A percentile compares a stretch with the other conserved stretches of the same genome.
Evolutionary conservation across 2,329 filamentous ascomycete genomes (phyloP).

Genomic region (Truncatella angustata): DNA sequence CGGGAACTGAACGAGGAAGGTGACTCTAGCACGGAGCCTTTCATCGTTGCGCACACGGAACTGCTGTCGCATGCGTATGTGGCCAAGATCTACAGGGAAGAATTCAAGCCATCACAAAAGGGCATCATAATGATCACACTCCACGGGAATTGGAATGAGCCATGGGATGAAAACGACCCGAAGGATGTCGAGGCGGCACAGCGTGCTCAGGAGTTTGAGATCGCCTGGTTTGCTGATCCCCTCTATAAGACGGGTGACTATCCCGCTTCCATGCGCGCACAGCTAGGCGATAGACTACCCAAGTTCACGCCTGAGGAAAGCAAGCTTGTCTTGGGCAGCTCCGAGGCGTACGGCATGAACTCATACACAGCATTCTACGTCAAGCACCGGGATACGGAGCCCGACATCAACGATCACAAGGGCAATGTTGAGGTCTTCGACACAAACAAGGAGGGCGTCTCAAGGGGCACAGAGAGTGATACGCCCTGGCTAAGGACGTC

Average conservation of each 20-base stretch:
- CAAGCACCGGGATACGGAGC: conserved; percentile 29
- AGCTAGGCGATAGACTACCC: conserved; percentile 36
- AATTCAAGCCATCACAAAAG: conserved; percentile 35
- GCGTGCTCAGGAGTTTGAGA: conserved; percentile 39
- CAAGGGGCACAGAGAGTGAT: conserved; percentile 34
- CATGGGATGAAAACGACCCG: conserved; percentile 34
- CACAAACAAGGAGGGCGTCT: conserved; percentile 31
- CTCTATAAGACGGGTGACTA: conserved; percentile 37
- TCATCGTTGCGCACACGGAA: conserved; percentile 37
- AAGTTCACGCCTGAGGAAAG: conserved; percentile 37
- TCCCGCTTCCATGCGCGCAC: conserved; percentile 36
- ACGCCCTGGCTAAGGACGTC: conserved; percentile 38
- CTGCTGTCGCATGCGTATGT: conserved; percentile 36
- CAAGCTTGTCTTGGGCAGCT: conserved; percentile 34
- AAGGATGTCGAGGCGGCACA: conserved; percentile 35
- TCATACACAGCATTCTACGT: conserved; percentile 40
- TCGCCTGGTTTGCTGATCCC: conserved; percentile 40
- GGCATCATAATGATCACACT: conserved; percentile 40
- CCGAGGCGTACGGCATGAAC: conserved; percentile 41
- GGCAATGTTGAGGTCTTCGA: conserved; percentile 36
- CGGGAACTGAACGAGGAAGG: conserved; percentile 29
- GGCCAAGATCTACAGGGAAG: conserved; percentile 35
- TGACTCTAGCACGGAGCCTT: conserved; percentile 33
- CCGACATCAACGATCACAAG: conserved; percentile 37
- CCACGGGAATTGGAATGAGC: conserved; percentile 40